These are phyloP conservation scores for Boletus speciosus DNA, from an alignment of 768 basidiomycete species.

Conservation along the genomic window DNA sequence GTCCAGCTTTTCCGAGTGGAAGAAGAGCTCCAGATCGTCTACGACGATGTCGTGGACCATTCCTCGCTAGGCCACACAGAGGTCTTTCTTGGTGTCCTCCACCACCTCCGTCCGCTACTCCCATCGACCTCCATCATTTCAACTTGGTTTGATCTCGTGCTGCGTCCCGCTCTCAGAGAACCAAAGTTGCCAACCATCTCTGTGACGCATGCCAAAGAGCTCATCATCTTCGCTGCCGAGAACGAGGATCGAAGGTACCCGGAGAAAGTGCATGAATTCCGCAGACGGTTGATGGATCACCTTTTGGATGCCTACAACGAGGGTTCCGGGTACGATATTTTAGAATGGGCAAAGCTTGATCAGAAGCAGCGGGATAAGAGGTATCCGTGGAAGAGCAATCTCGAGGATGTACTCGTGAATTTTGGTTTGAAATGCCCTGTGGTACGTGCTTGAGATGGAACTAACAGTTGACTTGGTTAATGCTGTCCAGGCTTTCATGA, in stretches of 20 bases:
- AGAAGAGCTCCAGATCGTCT: constrained; percentile 62
- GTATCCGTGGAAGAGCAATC: constrained; percentile 70
- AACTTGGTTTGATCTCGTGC: constrained; percentile 76
- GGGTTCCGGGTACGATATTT: constrained; percentile 63
- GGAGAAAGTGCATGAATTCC: constrained; percentile 61
- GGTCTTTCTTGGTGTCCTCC: constrained; percentile 62
- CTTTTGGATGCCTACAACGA: constrained; percentile 76
- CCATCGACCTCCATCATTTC: constrained; percentile 66
- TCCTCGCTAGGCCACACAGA: constrained; percentile 59
- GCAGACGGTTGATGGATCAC: constrained; percentile 66
- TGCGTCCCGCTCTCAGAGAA: constrained; percentile 75
- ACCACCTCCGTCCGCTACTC: constrained; percentile 58
- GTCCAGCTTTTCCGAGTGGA: constrained; percentile 50
- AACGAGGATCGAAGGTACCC: constrained; percentile 40
- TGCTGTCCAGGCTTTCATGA: constrained; percentile 58
- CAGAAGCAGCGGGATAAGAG: constrained; percentile 56
- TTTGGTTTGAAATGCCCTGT: constrained; percentile 61
- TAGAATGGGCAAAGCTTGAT: constrained; percentile 72
- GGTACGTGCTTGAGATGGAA: constrained; percentile 42
- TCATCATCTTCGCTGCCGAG: constrained; percentile 61
- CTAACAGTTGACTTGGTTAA: constrained; percentile 9
- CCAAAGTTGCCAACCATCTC: constrained; percentile 59
- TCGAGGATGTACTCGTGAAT: constrained; percentile 70
- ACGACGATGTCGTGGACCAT: constrained; percentile 63
- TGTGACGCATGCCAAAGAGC: constrained; percentile 65